These are phyloP conservation scores for Phaseolus coccineus DNA, from an alignment of 331 rosid species.

Conservation along the genomic window DNA sequence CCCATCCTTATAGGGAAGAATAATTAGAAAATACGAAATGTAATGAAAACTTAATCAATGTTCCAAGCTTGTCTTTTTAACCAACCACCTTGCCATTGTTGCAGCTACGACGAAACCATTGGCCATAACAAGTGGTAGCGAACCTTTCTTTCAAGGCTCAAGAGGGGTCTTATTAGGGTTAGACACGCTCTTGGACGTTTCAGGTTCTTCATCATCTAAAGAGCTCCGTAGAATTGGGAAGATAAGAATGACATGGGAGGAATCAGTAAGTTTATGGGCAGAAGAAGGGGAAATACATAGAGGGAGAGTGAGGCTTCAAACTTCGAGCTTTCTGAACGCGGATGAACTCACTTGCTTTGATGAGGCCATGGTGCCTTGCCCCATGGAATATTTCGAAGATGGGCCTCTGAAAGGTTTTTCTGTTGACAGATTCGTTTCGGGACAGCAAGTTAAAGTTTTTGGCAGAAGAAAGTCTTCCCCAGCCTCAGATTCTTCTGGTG, in stretches of 20 bases:
- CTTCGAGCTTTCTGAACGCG: constrained; percentile 75
- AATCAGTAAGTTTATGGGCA: constrained; percentile 87
- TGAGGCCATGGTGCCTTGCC: constrained; percentile 81
- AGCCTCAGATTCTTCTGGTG: constrained; percentile 53
- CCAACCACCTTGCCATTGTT: not conserved
- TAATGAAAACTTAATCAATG: not conserved
- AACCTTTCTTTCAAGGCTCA: constrained; percentile 59
- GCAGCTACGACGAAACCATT: constrained; percentile 74
- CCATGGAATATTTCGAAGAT: constrained; percentile 85
- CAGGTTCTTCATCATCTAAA: constrained; percentile 56
- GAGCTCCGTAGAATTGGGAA: constrained; percentile 88
- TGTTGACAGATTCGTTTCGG: constrained; percentile 83
- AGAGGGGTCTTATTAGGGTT: constrained; percentile 67
- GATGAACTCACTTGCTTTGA: constrained; percentile 88
- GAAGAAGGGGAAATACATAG: constrained; percentile 86
- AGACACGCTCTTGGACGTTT: constrained; percentile 58
- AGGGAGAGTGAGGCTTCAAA: constrained; percentile 76
- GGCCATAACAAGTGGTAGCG: constrained; percentile 57
- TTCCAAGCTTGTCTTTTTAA: not conserved
- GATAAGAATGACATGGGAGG: constrained; percentile 92
- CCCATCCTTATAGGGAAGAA: constrained; percentile 24
- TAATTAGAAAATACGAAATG: constrained; percentile 11
- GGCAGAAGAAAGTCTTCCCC: constrained; percentile 86
- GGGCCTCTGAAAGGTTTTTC: constrained; percentile 85
- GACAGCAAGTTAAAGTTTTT: constrained; percentile 89